Base-by-base conservation (phyloP, 345 rosid species). In the Geranium rotundifolium region DNA sequence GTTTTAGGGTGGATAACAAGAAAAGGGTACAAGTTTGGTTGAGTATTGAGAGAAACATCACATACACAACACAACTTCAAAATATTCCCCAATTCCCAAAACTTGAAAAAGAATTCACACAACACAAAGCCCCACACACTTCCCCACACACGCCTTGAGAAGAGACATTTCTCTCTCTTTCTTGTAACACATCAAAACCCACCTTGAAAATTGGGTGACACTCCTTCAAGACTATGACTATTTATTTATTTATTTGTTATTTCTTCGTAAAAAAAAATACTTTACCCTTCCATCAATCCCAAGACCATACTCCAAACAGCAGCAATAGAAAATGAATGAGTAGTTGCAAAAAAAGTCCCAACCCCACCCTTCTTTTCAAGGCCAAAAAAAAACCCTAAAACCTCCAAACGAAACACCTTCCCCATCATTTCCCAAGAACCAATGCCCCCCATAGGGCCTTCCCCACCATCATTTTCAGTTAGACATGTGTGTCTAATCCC, bases 241-340 rank as follows among this genome's bases (percentile, higher is more conserved):
- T 58, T 58, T 58, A 9, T 58, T 58, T 58, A 9, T 58, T 5
- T 27, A 31, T 1, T 58, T 15, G 29, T 19, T 31, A 58, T 15
- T 29, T 10, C 14, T 29, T 15, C 17, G 27, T 29, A 19, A n/a
- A 4, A 31, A 31, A 19, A 31, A 30, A 23, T 19, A 57, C 63
- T 27, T 54, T 54, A 37, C 56, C 52, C 76, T 52, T 63, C 73
- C 79, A 76, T 73, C 78, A 76, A 80, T 80, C 77, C 82, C 86
- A 56, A 56, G 49, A 46, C 27, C 19, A 56, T 6, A 27, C 17
- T 17, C 18, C 8, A 56, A 56, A 12, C 59, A 52, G 65, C 18
- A 73, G 74, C 70, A 69, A 7, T 57, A n/a, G 72, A 23, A 55
- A 64, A 56, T 55, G 65, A 66, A 64, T n/a, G 63, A 30, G 62